Percentiles rank a stretch among this genome's conserved stretches.
phyloP scores from a whole-genome alignment of 345 rosid species.

The Isatis tinctoria region DNA sequence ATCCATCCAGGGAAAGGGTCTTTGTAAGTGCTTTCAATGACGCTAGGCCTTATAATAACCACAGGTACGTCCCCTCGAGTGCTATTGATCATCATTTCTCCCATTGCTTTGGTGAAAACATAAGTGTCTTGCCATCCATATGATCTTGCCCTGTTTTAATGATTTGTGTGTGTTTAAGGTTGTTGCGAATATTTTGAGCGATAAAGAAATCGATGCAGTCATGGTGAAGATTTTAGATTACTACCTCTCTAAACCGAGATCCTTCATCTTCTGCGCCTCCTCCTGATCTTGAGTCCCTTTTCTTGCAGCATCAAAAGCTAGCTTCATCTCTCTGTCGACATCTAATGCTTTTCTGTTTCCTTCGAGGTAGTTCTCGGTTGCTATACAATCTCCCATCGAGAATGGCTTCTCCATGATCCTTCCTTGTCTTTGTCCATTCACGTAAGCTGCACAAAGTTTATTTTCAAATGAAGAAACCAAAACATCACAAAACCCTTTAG shows the following conservation, averaged over 20 bases:
- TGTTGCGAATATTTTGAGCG: neutral
- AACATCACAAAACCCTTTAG: neutral
- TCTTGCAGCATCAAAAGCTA: slow-evolving; percentile 46
- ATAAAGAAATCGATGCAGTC: neutral
- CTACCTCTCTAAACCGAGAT: slow-evolving; percentile 80
- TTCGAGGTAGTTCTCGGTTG: slow-evolving; percentile 46
- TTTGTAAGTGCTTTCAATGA: slow-evolving; percentile 80
- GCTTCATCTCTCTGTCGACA: slow-evolving; percentile 53
- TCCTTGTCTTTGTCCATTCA: slow-evolving; percentile 94
- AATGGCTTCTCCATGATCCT: slow-evolving; percentile 82
- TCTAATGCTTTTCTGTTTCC: slow-evolving; percentile 43
- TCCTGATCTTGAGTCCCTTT: slow-evolving; percentile 35
- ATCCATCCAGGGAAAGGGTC: slow-evolving; percentile 99
- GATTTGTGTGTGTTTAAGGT: neutral
- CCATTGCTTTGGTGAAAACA: slow-evolving; percentile 97
- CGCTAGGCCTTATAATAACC: slow-evolving; percentile 78
- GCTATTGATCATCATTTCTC: slow-evolving; percentile 83
- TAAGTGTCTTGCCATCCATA: slow-evolving; percentile 95
- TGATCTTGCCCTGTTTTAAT: slow-evolving; percentile 60
- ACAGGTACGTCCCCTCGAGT: slow-evolving; percentile 79
- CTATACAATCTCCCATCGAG: slow-evolving; percentile 64
- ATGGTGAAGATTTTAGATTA: neutral
- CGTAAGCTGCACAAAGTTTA: slow-evolving; percentile 53
- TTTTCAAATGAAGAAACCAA: neutral
- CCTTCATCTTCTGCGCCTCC: slow-evolving; percentile 63